Percentiles rank a stretch among this genome's conserved stretches.
Conservation (phyloP, 805 yeast genomes). For the Hanseniaspora clermontiae region DNA sequence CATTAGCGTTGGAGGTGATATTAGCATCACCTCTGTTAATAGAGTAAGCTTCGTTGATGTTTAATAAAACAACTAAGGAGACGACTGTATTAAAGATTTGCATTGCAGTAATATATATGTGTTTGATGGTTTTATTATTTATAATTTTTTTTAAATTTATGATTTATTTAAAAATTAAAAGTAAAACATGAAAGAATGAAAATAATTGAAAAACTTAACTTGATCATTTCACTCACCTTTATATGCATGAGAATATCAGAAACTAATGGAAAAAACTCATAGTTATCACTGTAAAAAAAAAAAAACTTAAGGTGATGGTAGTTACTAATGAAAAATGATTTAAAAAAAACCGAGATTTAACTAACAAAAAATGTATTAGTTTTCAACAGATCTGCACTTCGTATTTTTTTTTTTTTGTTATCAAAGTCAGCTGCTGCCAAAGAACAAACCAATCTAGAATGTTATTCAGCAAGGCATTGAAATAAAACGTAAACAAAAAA, state of each 20-base stretch:
- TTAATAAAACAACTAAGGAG: background rate
- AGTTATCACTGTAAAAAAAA: no score
- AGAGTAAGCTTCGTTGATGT: background rate
- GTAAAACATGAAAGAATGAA: background rate
- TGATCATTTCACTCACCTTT: background rate
- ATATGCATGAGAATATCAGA: no score
- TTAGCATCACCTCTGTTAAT: background rate
- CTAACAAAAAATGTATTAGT: background rate
- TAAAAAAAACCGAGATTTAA: no score
- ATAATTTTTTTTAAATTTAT: background rate
- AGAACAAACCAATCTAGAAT: no score
- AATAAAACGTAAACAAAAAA: no score
- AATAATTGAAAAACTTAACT: background rate
- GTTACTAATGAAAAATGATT: background rate
- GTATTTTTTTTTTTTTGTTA: no score
- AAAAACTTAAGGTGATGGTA: background rate
- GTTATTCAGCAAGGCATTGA: no score
- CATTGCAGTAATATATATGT: background rate
- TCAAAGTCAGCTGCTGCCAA: no score
- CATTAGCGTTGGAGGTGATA: background rate
- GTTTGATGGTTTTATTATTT: background rate
- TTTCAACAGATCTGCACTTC: no score
- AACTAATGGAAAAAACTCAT: background rate
- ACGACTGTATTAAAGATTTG: background rate
- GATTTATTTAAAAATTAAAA: background rate